phyloP scores from a whole-genome alignment of 73 alveolate species.

The Paraurostyla sp. region DNA sequence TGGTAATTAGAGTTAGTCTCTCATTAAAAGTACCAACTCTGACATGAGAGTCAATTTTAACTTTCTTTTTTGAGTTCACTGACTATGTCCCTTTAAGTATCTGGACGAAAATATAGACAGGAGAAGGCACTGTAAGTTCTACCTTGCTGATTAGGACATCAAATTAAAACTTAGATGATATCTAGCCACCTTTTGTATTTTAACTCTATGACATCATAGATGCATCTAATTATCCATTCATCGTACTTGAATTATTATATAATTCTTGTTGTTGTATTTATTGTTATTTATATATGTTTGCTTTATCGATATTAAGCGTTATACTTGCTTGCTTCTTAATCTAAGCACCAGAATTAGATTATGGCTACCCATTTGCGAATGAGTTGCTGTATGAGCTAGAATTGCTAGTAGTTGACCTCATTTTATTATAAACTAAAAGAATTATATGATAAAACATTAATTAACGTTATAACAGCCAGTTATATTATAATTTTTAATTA shows the following conservation, averaged over 20 bases:
- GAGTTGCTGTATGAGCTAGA: too few relatives aligned
- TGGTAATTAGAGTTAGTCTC: background rate
- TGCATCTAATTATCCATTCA: background rate
- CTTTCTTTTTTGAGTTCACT: conserved; percentile 12
- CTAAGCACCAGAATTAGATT: too few relatives aligned
- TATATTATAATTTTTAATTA: background rate
- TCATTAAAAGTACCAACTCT: conserved; percentile 24
- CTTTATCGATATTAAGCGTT: too few relatives aligned
- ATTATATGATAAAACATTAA: too few relatives aligned
- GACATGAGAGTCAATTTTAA: background rate
- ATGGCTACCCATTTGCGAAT: too few relatives aligned
- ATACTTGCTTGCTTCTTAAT: too few relatives aligned
- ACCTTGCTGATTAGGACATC: conserved; percentile 16
- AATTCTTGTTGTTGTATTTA: too few relatives aligned
- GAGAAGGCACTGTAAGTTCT: conserved; percentile 28
- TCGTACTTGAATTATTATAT: background rate
- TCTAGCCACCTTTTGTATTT: too few relatives aligned
- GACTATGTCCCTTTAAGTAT: conserved; percentile 10
- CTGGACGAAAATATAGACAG: conserved; percentile 31
- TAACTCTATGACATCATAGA: conserved; percentile 2
- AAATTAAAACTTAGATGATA: conserved; percentile 34
- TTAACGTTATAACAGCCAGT: background rate
- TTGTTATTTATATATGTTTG: too few relatives aligned
- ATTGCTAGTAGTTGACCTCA: too few relatives aligned
- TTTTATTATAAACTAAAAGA: too few relatives aligned